Evolutionary conservation across 2,329 filamentous ascomycete species (phyloP).

Genomic region (Purpureocillium takamizusanense): DNA sequence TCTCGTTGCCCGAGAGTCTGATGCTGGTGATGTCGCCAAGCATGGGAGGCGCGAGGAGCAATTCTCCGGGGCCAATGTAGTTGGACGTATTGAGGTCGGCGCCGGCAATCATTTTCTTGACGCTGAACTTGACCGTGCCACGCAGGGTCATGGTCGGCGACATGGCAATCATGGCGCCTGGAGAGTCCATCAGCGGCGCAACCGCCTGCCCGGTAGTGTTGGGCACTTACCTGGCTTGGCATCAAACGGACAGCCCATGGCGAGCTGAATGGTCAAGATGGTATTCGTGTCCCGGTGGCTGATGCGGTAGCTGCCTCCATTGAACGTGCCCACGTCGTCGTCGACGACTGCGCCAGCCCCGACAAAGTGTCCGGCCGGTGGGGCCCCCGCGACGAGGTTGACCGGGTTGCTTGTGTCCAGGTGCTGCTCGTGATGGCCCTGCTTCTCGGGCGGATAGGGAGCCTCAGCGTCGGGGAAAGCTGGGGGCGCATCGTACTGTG

Average conservation of each 20-base stretch:
- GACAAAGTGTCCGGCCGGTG: slow-evolving; percentile 46
- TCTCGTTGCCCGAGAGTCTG: slow-evolving; percentile 59
- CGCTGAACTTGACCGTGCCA: slow-evolving; percentile 72
- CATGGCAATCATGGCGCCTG: slow-evolving; percentile 91
- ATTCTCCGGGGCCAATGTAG: slow-evolving; percentile 83
- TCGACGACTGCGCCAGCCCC: slow-evolving; percentile 58
- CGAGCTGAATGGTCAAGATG: slow-evolving; percentile 79
- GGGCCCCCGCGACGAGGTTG: slow-evolving; percentile 28
- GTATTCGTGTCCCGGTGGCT: slow-evolving; percentile 89
- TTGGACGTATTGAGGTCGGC: slow-evolving; percentile 71
- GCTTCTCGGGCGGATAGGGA: slow-evolving; percentile 20
- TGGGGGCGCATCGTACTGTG: slow-evolving; percentile 17
- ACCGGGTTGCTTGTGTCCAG: slow-evolving; percentile 14
- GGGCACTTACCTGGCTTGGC: slow-evolving; percentile 59
- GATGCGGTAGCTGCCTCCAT: slow-evolving; percentile 88
- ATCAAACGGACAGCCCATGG: slow-evolving; percentile 74
- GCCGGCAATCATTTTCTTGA: slow-evolving; percentile 84
- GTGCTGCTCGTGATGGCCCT: slow-evolving; percentile 11
- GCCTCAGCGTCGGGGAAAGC: slow-evolving; percentile 11
- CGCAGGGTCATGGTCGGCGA: slow-evolving; percentile 77
- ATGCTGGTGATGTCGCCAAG: slow-evolving; percentile 83
- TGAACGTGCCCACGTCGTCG: slow-evolving; percentile 93
- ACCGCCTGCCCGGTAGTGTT: not conserved
- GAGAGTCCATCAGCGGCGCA: not conserved
- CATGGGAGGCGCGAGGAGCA: slow-evolving; percentile 70